A percentile compares a stretch with the other conserved stretches of the same genome.
These are phyloP conservation scores for Tolypocladium nubicola DNA, from an alignment of 2,329 filamentous ascomycete genomes.

Conservation along the genomic window DNA sequence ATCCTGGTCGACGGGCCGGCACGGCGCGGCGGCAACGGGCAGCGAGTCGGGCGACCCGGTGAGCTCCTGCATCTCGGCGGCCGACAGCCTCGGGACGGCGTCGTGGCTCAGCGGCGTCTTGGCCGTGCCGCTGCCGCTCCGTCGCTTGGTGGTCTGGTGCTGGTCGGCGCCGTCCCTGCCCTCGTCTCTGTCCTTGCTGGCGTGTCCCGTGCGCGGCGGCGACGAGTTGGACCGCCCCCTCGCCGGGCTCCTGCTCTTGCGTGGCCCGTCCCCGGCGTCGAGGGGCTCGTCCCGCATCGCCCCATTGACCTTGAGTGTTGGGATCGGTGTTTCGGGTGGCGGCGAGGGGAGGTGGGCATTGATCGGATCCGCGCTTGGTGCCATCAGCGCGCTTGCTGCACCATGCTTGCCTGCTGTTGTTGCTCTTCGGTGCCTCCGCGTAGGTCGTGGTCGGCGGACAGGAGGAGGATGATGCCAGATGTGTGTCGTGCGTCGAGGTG, in stretches of 20 bases:
- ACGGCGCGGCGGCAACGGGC: slow-evolving; percentile 35
- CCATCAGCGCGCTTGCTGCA: slow-evolving; percentile 9
- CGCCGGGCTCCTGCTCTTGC: not conserved
- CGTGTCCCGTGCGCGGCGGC: not conserved
- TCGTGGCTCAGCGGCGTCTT: slow-evolving; percentile 25
- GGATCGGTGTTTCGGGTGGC: slow-evolving; percentile 1
- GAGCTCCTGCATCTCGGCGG: slow-evolving; percentile 47
- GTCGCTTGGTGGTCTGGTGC: slow-evolving; percentile 6
- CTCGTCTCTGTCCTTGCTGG: not conserved
- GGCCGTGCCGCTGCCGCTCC: slow-evolving; percentile 18
- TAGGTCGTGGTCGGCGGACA: not conserved
- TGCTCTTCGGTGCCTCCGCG: not conserved
- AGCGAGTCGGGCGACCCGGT: slow-evolving; percentile 47
- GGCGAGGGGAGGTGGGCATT: slow-evolving; percentile 7
- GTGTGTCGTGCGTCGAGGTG: not conserved
- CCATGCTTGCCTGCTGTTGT: not conserved
- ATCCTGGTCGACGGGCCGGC: slow-evolving; percentile 29
- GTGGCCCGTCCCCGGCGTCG: not conserved
- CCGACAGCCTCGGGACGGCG: slow-evolving; percentile 43
- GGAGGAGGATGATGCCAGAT: not conserved
- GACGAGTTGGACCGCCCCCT: slow-evolving; percentile 1
- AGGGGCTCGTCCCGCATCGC: not conserved
- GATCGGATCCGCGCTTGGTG: slow-evolving; percentile 12
- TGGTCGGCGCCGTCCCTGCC: not conserved
- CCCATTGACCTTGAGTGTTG: not conserved